Evolutionary conservation across 768 basidiomycete genomes (phyloP).

Genomic region (Postia placenta): DNA sequence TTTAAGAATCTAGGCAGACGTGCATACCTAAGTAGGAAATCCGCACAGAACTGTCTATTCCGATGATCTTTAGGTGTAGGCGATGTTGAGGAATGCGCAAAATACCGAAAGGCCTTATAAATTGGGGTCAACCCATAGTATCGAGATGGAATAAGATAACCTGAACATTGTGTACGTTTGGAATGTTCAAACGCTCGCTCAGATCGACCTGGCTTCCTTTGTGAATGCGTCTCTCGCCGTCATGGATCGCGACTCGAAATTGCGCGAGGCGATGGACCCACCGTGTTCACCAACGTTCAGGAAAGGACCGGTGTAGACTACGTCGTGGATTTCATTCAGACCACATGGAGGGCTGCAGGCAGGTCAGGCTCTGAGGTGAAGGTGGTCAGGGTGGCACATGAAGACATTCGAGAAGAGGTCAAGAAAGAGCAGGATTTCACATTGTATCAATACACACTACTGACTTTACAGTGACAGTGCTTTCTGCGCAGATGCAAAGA

Average conservation of each 20-base stretch:
- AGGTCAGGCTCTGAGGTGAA: constrained; percentile 54
- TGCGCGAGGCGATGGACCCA: constrained; percentile 93
- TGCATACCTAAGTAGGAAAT: too few species aligned
- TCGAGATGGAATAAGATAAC: constrained; percentile 94
- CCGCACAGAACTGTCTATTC: too few species aligned
- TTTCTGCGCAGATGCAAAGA: too few species aligned
- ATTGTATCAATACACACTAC: neutral
- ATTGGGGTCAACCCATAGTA: too few species aligned
- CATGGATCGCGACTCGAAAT: constrained; percentile 88
- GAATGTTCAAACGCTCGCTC: neutral
- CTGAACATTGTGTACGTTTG: neutral
- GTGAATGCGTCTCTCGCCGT: constrained; percentile 91
- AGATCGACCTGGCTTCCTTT: constrained; percentile 92
- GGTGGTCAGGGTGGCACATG: constrained; percentile 12
- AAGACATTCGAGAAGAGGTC: neutral
- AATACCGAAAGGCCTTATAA: too few species aligned
- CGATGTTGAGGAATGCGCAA: too few species aligned
- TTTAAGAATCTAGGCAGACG: too few species aligned
- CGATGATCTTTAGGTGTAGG: too few species aligned
- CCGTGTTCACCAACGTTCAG: constrained; percentile 83
- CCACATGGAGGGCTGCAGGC: constrained; percentile 84
- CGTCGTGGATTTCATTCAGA: constrained; percentile 72
- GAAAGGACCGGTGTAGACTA: constrained; percentile 75
- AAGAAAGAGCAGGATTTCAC: too few species aligned
- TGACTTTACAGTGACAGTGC: too few species aligned